Evolutionary conservation across 2,329 filamentous ascomycete species (phyloP).

Genomic region (Didymosphaeria variabile): DNA sequence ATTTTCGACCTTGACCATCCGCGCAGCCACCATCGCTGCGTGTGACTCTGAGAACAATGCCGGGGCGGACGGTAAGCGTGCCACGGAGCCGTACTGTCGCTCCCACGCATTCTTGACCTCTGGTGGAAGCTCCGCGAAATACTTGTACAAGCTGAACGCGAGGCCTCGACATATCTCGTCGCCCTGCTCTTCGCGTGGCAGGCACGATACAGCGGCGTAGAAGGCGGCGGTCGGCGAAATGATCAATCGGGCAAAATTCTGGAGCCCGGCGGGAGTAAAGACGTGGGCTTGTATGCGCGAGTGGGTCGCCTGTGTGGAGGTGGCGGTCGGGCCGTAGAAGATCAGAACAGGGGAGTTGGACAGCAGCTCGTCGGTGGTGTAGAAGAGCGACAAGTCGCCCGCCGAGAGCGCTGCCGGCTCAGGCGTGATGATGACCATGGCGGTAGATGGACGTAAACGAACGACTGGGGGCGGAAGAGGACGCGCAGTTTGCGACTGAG

Average conservation of each 20-base stretch:
- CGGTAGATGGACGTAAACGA: conserved; percentile 38
- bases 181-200: conserved; percentile 93
- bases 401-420: conserved; percentile 79
- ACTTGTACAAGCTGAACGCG: conserved; percentile 92
- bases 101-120: conserved; percentile 76
- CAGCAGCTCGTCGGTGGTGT: conserved; percentile 84
- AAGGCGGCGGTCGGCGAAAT: conserved; percentile 92
- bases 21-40: conserved; percentile 86
- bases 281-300: conserved; percentile 95
- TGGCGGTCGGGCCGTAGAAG: conserved; percentile 92
- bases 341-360: conserved; percentile 83
- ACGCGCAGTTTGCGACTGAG: conserved; percentile 7
- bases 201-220: conserved; percentile 87
- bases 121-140: conserved; percentile 86
- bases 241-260: conserved; percentile 89
- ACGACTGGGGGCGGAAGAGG: conserved; percentile 31
- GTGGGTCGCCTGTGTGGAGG: conserved; percentile 85
- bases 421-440: conserved; percentile 84
- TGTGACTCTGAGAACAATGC: conserved; percentile 89
- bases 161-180: conserved; percentile 92
- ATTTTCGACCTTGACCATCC: conserved; percentile 84
- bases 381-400: conserved; percentile 86
- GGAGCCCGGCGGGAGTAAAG: conserved; percentile 86
- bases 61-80: conserved; percentile 69
- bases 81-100: conserved; percentile 60